Evolutionary conservation across 495 filamentous ascomycete species (phyloP), one percentile per base, ranked within the genome.

Genomic region (Friedmanniomyces endolithicus): DNA sequence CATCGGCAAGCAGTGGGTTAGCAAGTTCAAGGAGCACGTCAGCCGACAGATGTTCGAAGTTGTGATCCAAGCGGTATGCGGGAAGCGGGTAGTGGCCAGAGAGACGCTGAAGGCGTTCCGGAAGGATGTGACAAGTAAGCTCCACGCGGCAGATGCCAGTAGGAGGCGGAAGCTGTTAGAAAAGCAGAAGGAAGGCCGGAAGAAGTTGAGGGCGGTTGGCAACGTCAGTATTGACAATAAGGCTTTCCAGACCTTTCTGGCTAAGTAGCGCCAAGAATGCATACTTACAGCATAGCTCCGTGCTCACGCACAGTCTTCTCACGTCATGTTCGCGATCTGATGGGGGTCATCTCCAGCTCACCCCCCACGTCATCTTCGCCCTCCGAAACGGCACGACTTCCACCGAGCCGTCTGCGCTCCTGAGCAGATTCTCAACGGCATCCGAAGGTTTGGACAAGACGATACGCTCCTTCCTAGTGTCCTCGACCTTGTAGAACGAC

Each of bases 41-140:
- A 85, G 94, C 55, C 74, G 92, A 29, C 94, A 98, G 71, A 85
- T 95, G 74, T 98, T 94, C 66, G 92, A 98, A 69, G 81, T 98
- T 6, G 71, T 97, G 55, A 98, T 98, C 58, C 92, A 98, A 66
- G 92, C 94, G 14, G 84, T 85, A 0, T 84, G 84, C 0, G 94
- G 92, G 1, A 83, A 79, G 53, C 79, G 83, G 44, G 81, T 98
- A 52, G 79, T 98, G 12, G 94, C 92, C 1, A 76, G 92, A 58
- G 94, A 96, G 66, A 95, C 90, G 0, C 82, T 98, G 68, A 96
- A 97, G 75, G 87, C 92, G 1, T 96, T 95, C 67, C 77, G 92
- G 48, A 98, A 98, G 70, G 92, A 98, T 64, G 82, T 98, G 3
- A 72, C 94, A 56, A 83, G 85, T 33, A 98, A 98, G 69, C 74